phyloP scores from a whole-genome alignment of 805 yeast species.

The Ogataea degrootiae region DNA sequence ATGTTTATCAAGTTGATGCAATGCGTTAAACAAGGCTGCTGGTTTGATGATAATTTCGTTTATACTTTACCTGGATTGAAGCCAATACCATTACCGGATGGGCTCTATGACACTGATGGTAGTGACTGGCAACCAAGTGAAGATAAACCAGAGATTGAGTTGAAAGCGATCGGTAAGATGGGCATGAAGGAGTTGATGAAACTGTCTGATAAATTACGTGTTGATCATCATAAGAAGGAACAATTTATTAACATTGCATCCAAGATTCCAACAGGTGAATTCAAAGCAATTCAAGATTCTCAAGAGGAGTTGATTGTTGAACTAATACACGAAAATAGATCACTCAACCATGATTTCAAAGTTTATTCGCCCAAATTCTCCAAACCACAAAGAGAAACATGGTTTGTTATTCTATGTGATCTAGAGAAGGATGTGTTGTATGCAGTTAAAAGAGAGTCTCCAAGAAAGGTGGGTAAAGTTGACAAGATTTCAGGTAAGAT shows the following conservation, averaged over 20 bases:
- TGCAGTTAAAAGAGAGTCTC: conserved; percentile 73
- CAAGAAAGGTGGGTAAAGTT: conserved; percentile 32
- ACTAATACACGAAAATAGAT: conserved; percentile 49
- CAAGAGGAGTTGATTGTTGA: conserved; percentile 36
- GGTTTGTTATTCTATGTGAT: conserved; percentile 72
- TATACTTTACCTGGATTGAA: conserved; percentile 48
- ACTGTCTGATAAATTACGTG: conserved; percentile 36
- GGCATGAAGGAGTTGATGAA: conserved; percentile 29
- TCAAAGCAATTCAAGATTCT: conserved; percentile 35
- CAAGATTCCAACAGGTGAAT: conserved; percentile 57
- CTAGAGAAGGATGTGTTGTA: conserved; percentile 47
- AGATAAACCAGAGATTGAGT: conserved; percentile 15
- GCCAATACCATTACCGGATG: conserved; percentile 16
- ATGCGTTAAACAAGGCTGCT: conserved; percentile 80
- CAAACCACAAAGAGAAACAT: conserved; percentile 85
- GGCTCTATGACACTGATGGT: conserved; percentile 30
- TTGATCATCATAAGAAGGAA: conserved; percentile 36
- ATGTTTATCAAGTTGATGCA: conserved; percentile 69
- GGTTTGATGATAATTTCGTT: conserved; percentile 78
- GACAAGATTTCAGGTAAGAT: conserved; percentile 42
- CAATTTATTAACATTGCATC: conserved; percentile 50
- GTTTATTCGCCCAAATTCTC: conserved; percentile 80
- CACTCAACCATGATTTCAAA: conserved; percentile 54
- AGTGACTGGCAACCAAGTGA: conserved; percentile 29
- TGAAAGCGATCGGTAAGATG: conserved; percentile 42